Evolutionary conservation across 2,329 filamentous ascomycete genomes (phyloP), one percentile per base, ranked within the genome.

Genomic region (Thielaviopsis punctulata): DNA sequence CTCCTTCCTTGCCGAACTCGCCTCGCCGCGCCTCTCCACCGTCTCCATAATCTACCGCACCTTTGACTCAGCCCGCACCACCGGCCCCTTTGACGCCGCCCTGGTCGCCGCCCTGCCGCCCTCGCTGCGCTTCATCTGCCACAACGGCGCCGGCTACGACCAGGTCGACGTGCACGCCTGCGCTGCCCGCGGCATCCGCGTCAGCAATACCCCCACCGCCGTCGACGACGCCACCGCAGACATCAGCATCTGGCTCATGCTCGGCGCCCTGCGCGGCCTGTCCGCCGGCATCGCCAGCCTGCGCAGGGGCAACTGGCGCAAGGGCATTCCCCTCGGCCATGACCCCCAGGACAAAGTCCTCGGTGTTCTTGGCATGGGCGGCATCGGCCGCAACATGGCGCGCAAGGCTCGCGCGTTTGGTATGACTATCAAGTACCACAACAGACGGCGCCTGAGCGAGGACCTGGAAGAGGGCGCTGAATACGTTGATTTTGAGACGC

Each of bases 211-310:
- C 1, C 87, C 86, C n/a, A 80, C 76, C 0, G 82, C 84, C 24
- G 84, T 88, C 44, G 81, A 92, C 64, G 84, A 92, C 63, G 79
- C 86, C 36, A 94, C 87, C 0, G 87, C 87, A 52, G 87, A 94
- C 64, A 74, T 80, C 7, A 83, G 76, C 60, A 80, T 93, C 62
- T 94, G 87, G 63, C 72, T 94, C 3, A 80, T 93, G 57, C 70
- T 94, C 47, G 87, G 86, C 15, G 83, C 86, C 8, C 70, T 94
- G 55, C 75, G 87, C 49, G 82, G 84, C 62, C 80, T 90, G 61
- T 80, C 82, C 61, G 66, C 72, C 1, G 73, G 76, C 49, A 83
- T 92, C 72, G 61, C 72, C 3, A 70, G 75, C 12, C 70, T 90
- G 9, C 77, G 86, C 33, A 68, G 73, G 21, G 79, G 81, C 1